These are phyloP conservation scores for Globisporangium solare DNA, from an alignment of 352 stramenopile species.

Conservation along the genomic window DNA sequence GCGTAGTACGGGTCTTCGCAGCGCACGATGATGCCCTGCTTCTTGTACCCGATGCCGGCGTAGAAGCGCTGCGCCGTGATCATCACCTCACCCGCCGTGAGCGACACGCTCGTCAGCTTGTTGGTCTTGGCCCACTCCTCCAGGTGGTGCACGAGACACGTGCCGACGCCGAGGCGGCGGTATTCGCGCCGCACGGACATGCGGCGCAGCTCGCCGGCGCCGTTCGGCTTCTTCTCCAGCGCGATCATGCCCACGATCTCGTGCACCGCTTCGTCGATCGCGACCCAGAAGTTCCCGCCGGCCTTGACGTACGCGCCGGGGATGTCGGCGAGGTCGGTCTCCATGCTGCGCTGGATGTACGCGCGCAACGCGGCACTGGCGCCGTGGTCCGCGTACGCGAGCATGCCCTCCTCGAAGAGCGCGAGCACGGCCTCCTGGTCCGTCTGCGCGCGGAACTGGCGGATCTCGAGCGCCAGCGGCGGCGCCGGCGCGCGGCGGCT, in stretches of 20 bases:
- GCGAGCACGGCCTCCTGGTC: constrained; percentile 26
- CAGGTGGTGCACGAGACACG: constrained; percentile 26
- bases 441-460: constrained; percentile 21
- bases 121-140: constrained; percentile 30
- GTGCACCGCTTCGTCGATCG: constrained; percentile 1
- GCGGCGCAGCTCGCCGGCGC: constrained; percentile 26
- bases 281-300: constrained; percentile 46
- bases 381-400: constrained; percentile 25
- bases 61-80: constrained; percentile 25
- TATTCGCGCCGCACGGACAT: constrained; percentile 39
- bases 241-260: constrained; percentile 21
- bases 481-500: neutral
- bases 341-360: constrained; percentile 30
- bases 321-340: constrained; percentile 29
- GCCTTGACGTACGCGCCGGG: constrained; percentile 26
- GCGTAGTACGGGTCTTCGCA: constrained; percentile 23
- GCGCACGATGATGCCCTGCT: constrained; percentile 15
- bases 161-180: constrained; percentile 30
- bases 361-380: constrained; percentile 17
- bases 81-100: constrained; percentile 30
- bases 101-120: constrained; percentile 22
- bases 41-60: constrained; percentile 19
- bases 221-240: constrained; percentile 14
- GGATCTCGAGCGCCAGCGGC: constrained; percentile 12
- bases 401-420: constrained; percentile 38